Conservation (phyloP, 257 asterid species). For the Datura wrightii region DNA sequence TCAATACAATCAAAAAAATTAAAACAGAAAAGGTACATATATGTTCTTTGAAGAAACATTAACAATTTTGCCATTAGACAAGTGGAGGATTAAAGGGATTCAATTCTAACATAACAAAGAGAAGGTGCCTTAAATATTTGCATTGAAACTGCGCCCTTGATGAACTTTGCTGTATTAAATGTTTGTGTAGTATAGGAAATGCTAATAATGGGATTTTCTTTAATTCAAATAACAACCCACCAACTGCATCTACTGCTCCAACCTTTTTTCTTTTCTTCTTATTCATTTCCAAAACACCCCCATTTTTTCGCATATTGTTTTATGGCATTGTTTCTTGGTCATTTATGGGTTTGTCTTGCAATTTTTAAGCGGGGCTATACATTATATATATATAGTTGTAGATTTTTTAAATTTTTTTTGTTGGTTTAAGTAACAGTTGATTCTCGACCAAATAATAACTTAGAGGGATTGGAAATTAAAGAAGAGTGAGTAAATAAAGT, state of each 20-base stretch:
- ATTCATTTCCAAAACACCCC: no score
- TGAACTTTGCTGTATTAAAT: slow-evolving; percentile 33
- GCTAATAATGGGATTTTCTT: slow-evolving; percentile 16
- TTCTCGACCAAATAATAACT: no score
- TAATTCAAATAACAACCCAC: slow-evolving; percentile 31
- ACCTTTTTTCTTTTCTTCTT: neutral
- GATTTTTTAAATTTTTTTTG: no score
- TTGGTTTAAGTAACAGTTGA: no score
- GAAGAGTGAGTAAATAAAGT: neutral
- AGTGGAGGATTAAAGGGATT: slow-evolving; percentile 5
- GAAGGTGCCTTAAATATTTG: slow-evolving; percentile 6
- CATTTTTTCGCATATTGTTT: neutral
- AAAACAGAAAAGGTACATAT: no score
- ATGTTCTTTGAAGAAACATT: no score
- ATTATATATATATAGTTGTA: no score
- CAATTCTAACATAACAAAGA: neutral
- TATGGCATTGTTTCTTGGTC: no score
- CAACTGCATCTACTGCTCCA: slow-evolving; percentile 25
- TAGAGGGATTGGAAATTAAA: neutral
- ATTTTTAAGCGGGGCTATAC: no score
- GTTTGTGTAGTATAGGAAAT: slow-evolving; percentile 4
- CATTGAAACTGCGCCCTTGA: slow-evolving; percentile 19
- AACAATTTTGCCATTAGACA: neutral
- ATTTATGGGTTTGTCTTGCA: no score
- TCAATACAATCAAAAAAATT: no score